Evolutionary conservation across 2,329 filamentous ascomycete genomes (phyloP), one percentile per base, ranked within the genome.

Genomic region (Mollisiaceae sp.): DNA sequence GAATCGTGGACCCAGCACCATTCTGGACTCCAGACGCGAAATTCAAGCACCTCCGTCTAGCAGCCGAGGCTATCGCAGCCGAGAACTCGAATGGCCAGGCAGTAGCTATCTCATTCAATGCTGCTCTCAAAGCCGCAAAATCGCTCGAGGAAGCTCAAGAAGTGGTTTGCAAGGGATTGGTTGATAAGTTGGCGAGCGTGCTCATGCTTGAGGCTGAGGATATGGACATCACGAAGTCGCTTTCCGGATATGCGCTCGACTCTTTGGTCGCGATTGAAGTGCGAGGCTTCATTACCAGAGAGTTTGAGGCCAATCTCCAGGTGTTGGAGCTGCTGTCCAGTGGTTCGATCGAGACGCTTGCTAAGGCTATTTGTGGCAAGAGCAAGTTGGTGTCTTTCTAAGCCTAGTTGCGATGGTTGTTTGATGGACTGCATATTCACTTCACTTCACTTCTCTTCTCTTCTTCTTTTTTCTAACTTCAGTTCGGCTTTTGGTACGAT

Each of bases 11-110:
- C 6, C 75, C 76, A 2, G 76, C 64, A 12, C 83, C 83, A 0
- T 87, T 85, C 76, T 87, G 84, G 81, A 81, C 80, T 3, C 73
- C 78, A 2, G 85, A 88, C 58, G 82, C 81, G 61, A 86, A 85
- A 72, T 86, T 86, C 75, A 80, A 81, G 63, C 77, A 80, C 38
- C 78, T 87, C 1, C 70, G 70, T 43, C 62, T 71, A 8, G 76
- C 75, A 8, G 78, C 77, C 0, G 77, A 79, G 9, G 78, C 76
- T 0, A 76, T 76, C 11, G 76, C 76, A 41, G 74, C 78, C 15
- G 72, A 75, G 15, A 71, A 69, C 15, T 71, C 62, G 24, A 60
- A 60, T 24, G 47, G 39, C 5, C 38, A 69, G 18, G 41, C 76
- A 70, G 39, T 58, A 39, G 69, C 75, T 0, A 75, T 83, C 6